Percentiles rank a stretch among this genome's conserved stretches.
Evolutionary conservation across 2,329 filamentous ascomycete species (phyloP).

Genomic region (Colletotrichum sp.): DNA sequence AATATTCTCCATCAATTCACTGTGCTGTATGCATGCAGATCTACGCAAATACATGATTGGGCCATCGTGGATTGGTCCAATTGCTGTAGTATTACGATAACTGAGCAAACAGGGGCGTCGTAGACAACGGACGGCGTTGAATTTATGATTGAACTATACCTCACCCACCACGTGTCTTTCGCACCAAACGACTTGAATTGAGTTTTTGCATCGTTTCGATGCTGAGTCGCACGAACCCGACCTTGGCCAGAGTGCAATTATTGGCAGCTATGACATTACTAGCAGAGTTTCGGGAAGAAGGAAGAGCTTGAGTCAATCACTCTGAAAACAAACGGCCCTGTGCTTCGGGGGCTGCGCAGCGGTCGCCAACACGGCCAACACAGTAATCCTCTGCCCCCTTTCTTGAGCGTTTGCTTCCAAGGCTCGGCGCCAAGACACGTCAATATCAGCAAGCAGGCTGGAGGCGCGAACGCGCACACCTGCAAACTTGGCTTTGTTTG

Average conservation of each 20-base stretch:
- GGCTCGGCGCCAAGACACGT: constrained; percentile 4
- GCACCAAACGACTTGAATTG: not conserved
- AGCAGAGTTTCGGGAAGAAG: constrained; percentile 11
- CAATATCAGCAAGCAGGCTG: not conserved
- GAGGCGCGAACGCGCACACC: not conserved
- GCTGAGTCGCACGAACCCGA: not conserved
- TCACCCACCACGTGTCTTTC: not conserved
- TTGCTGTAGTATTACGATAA: not conserved
- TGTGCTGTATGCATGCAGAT: not conserved
- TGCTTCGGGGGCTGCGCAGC: not conserved
- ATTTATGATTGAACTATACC: not conserved
- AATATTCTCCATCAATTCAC: not conserved
- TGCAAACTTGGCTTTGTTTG: not conserved
- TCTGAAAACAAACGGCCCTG: not conserved
- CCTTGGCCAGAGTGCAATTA: not conserved
- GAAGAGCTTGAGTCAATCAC: constrained; percentile 1
- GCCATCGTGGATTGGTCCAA: not conserved
- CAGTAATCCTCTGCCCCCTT: not conserved
- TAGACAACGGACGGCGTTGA: not conserved
- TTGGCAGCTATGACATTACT: not conserved
- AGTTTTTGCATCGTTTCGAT: not conserved
- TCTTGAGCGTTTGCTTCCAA: not conserved
- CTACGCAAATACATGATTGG: not conserved
- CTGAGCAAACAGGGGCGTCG: not conserved
- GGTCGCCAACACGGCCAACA: not conserved